A percentile compares a stretch with the other conserved stretches of the same genome.
phyloP scores from a whole-genome alignment of 164 flowering plant genomes.

The Paratinospora sagittata region DNA sequence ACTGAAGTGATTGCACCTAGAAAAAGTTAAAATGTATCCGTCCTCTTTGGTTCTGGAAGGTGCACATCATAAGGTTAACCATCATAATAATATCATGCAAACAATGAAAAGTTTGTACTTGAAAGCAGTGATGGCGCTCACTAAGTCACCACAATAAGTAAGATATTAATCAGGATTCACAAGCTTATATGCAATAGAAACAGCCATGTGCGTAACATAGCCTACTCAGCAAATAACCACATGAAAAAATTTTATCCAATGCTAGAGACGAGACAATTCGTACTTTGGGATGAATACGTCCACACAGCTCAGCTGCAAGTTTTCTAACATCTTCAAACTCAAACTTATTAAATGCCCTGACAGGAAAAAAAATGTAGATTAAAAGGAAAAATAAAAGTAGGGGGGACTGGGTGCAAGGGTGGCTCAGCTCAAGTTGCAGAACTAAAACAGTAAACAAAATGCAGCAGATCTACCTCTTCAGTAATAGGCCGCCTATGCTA shows the following conservation, averaged over 20 bases:
- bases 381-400: neutral
- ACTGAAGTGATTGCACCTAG: neutral
- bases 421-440: constrained; percentile 5
- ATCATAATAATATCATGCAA: neutral
- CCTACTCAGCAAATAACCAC: neutral
- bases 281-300: constrained; percentile 79
- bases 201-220: neutral
- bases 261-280: constrained; percentile 6
- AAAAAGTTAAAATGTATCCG: neutral
- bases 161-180: neutral
- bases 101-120: too few species aligned
- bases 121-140: neutral
- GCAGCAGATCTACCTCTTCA: constrained; percentile 46
- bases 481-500: constrained; percentile 43
- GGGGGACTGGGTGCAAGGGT: too few species aligned
- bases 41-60: neutral
- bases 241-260: too few species aligned
- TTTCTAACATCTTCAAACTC: constrained; percentile 87
- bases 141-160: neutral
- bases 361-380: neutral
- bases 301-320: constrained; percentile 89
- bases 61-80: neutral
- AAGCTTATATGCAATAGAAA: neutral
- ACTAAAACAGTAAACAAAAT: constrained; percentile 6
- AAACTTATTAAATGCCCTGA: constrained; percentile 51